These are phyloP conservation scores for Claviceps sp. DNA, from an alignment of 2,329 filamentous ascomycete genomes.

Conservation along the genomic window DNA sequence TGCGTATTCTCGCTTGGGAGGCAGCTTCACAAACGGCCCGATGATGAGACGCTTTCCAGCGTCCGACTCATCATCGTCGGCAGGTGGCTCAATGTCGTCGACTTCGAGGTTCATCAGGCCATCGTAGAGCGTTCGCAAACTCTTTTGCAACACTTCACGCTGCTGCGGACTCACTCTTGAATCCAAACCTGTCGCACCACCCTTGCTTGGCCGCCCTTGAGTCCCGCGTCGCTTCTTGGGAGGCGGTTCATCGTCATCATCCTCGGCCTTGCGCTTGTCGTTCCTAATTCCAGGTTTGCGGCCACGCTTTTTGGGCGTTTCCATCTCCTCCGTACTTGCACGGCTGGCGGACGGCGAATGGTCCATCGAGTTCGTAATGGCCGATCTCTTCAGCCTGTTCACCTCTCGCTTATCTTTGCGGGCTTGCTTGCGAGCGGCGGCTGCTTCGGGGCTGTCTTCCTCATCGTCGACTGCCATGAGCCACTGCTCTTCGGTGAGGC, in stretches of 20 bases:
- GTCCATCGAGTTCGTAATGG: slow-evolving; percentile 26
- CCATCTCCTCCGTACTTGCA: slow-evolving; percentile 68
- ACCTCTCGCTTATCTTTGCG: slow-evolving; percentile 65
- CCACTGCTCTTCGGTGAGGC: slow-evolving; percentile 97
- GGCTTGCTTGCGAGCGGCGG: slow-evolving; percentile 78
- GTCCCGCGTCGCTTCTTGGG: slow-evolving; percentile 66
- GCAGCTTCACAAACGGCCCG: slow-evolving; percentile 84
- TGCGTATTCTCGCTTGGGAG: slow-evolving; percentile 76
- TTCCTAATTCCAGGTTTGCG: slow-evolving; percentile 61
- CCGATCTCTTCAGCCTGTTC: slow-evolving; percentile 55
- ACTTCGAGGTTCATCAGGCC: slow-evolving; percentile 74
- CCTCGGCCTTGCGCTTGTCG: slow-evolving; percentile 81
- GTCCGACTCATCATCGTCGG: slow-evolving; percentile 43
- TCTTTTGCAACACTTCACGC: slow-evolving; percentile 65
- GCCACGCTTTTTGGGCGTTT: slow-evolving; percentile 68
- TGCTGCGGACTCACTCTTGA: slow-evolving; percentile 50
- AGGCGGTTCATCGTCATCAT: slow-evolving; percentile 63
- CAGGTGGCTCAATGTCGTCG: slow-evolving; percentile 48
- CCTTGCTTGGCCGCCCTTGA: slow-evolving; percentile 54
- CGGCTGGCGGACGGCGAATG: slow-evolving; percentile 68
- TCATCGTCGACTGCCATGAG: slow-evolving; percentile 95
- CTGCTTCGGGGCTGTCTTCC: slow-evolving; percentile 85
- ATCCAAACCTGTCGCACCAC: slow-evolving; percentile 19
- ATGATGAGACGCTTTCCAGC: slow-evolving; percentile 67
- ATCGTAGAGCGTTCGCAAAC: slow-evolving; percentile 66